Evolutionary conservation across 2,329 filamentous ascomycete genomes (phyloP).

Genomic region (Beauveria brongniartii): DNA sequence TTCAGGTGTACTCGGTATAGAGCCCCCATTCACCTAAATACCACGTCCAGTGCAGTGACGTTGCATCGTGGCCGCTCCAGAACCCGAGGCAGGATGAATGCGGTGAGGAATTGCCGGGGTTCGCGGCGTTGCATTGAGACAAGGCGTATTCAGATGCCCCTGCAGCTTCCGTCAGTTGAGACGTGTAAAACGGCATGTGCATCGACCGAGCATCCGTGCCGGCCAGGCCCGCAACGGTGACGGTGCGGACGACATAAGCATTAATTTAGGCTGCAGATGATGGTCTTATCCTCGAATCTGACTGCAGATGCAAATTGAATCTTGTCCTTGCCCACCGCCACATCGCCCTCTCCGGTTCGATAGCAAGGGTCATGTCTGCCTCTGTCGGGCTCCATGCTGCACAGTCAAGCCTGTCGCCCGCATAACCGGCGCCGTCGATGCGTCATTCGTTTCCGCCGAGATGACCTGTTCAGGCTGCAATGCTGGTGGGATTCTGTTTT

Average conservation of each 20-base stretch:
- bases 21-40: too few relatives aligned
- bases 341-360: not conserved
- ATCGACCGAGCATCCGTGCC: not conserved
- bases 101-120: not conserved
- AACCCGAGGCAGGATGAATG: conserved; percentile 4
- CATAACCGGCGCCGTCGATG: not conserved
- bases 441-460: not conserved
- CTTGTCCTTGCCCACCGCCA: not conserved
- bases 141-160: not conserved
- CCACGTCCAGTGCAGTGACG: not conserved
- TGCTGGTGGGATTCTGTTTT: not conserved
- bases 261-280: not conserved
- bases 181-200: not conserved
- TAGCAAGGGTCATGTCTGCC: not conserved
- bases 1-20: not conserved
- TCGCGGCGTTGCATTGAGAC: not conserved
- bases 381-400: not conserved
- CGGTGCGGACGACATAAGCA: not conserved
- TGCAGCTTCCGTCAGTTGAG: not conserved
- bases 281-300: not conserved
- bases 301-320: not conserved
- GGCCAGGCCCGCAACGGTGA: not conserved
- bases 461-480: not conserved
- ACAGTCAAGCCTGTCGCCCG: not conserved
- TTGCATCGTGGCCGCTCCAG: not conserved